A percentile compares a stretch with the other conserved stretches of the same genome.
These are phyloP conservation scores for Aureobasidium namibiae DNA, from an alignment of 2,329 filamentous ascomycete species.

Conservation along the genomic window DNA sequence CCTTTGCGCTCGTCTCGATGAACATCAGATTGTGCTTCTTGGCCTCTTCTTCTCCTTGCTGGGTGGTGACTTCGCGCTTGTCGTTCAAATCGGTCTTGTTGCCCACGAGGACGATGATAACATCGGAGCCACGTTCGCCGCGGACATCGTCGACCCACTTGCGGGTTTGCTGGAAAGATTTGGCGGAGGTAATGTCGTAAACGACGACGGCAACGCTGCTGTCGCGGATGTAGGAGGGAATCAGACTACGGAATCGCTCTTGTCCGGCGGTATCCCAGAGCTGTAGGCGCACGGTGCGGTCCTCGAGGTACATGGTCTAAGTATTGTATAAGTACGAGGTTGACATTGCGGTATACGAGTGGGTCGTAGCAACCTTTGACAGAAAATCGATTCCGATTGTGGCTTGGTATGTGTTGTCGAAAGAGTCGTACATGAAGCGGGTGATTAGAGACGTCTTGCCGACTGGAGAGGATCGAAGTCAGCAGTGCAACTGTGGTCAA, in stretches of 20 bases:
- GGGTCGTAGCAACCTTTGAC: slow-evolving; percentile 65
- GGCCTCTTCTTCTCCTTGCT: slow-evolving; percentile 94
- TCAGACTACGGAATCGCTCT: slow-evolving; percentile 92
- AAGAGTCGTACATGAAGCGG: slow-evolving; percentile 99
- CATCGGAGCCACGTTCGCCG: slow-evolving; percentile 93
- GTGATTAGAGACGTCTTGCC: slow-evolving; percentile 98
- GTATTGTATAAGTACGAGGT: neutral
- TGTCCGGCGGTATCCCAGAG: slow-evolving; percentile 98
- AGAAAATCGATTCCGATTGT: slow-evolving; percentile 99
- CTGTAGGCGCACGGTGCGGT: slow-evolving; percentile 92
- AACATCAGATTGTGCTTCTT: slow-evolving; percentile 99
- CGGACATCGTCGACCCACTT: slow-evolving; percentile 99
- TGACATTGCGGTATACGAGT: neutral
- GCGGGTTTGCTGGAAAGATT: slow-evolving; percentile 96
- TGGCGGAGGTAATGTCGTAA: slow-evolving; percentile 93
- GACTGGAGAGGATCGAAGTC: slow-evolving; percentile 46
- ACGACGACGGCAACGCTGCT: slow-evolving; percentile 96
- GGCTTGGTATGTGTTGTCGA: slow-evolving; percentile 99
- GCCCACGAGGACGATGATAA: slow-evolving; percentile 95
- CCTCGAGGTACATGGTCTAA: slow-evolving; percentile 98
- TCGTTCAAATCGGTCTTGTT: slow-evolving; percentile 99
- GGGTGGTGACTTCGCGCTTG: slow-evolving; percentile 93
- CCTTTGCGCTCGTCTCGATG: slow-evolving; percentile 96
- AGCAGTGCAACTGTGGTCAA: neutral
- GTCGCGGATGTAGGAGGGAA: slow-evolving; percentile 97